Evolutionary conservation across 805 yeast genomes (phyloP), one percentile per base, ranked within the genome.

Genomic region (Pichia rugopelliculosa): DNA sequence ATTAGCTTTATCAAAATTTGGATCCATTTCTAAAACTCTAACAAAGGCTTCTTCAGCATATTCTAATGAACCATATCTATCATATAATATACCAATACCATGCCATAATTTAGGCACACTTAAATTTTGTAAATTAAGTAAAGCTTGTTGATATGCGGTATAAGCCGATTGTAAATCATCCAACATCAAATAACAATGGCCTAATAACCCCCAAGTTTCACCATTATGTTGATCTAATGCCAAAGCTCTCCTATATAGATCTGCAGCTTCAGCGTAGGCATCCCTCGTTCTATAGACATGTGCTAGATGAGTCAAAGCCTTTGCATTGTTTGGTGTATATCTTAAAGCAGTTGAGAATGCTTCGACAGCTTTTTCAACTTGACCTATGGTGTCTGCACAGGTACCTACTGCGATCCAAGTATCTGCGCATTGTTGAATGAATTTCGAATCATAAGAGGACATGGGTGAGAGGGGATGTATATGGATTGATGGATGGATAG

Each of bases 11-110:
- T 93, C 98, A 59, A 93, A 91, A 62, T 87, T 82, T 42, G 97
- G 96, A 67, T 93, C 98, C 73, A 93, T 79, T 64, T 90, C 96
- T 64, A 93, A 72, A 12, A 93, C 99, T 58, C 96, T 81, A 38
- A 95, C 95, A 69, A 93, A 91, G 4, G 99, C 98, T 67, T 93
- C 99, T 66, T 93, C 99, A 4, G 99, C 99, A 60, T 91, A 93
- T 68, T 91, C 98, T 54, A 91, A 70, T 6, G 96, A 86, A 24
- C 98, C 99, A 65, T 93, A 93, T 46, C 99, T 75, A 66, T 93
- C 99, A 65, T 93, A 93, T 51, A 93, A 74, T 50, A 93, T 93
- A 33, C 99, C 99, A 55, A 93, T 91, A 0, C 99, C 99, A 67
- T 93, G 97, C 99, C 99, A 93, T 56, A 93, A 76, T 63, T 89